phyloP scores from a whole-genome alignment of 2,329 filamentous ascomycete species.

The Intubia oerlemansii region DNA sequence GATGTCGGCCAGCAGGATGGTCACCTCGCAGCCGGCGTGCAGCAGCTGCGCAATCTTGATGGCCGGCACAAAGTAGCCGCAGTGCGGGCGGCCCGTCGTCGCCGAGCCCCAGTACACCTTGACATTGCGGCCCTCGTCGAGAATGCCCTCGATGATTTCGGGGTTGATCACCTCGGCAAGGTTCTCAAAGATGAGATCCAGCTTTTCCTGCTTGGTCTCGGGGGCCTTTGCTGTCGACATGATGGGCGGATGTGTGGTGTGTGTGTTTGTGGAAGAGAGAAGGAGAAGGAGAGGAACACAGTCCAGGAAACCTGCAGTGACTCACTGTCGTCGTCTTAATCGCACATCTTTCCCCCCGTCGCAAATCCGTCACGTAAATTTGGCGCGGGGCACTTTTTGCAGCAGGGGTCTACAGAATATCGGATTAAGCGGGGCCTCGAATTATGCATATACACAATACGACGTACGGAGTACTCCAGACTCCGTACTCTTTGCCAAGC shows the following conservation, averaged over 20 bases:
- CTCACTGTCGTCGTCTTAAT: no score
- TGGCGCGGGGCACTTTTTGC: no score
- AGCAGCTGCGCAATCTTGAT: conserved; percentile 83
- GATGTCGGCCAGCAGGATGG: conserved; percentile 54
- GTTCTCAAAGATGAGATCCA: conserved; percentile 60
- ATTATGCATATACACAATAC: no score
- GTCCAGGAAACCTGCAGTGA: no score
- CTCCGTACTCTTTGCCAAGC: no score
- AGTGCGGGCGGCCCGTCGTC: conserved; percentile 72
- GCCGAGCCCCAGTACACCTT: conserved; percentile 81
- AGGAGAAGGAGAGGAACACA: neutral
- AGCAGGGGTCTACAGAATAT: no score
- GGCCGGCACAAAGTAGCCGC: conserved; percentile 72
- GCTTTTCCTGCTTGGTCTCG: conserved; percentile 24
- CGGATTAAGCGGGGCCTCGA: no score
- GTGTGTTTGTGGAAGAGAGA: neutral
- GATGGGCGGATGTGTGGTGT: neutral
- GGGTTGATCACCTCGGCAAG: conserved; percentile 65
- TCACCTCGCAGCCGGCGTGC: conserved; percentile 63
- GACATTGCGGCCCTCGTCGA: conserved; percentile 47
- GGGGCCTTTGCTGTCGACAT: conserved; percentile 6
- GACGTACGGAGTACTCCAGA: no score
- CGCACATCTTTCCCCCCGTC: no score
- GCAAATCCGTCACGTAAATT: no score
- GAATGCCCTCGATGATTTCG: conserved; percentile 58